Base-by-base conservation (phyloP, 768 basidiomycete species). In the Kwoniella sp. region DNA sequence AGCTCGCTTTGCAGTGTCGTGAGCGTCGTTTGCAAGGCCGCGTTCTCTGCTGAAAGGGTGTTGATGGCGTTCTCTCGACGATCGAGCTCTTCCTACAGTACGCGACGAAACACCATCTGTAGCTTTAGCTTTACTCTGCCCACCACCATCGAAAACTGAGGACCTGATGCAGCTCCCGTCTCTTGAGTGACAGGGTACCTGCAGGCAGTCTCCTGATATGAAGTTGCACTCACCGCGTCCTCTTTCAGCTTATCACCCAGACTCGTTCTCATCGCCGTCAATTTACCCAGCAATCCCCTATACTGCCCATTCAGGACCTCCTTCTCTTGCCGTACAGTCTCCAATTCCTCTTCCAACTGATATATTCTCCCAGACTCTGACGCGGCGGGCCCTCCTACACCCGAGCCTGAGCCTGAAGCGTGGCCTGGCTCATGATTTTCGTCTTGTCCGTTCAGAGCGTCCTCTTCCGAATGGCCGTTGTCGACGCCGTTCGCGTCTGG, bases 31-130 rank as follows among this genome's bases (percentile, higher is more conserved):
- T 82, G 78, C 17, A 93, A 84, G 73, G 91, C 88, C 5, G 91
- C 89, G 75, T 89, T 91, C 75, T 92, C 88, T 1, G 85, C 86
- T 1, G 86, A 88, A 28, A 99, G 82, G 65, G 88, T 86, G 63
- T 90, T 90, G 34, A 96, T 86, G 37, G 89, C 85, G 71, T 90
- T 88, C 77, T 93, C 93, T 67, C 92, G 85, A 68, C 93, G 86
- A 84, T 98, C 96, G 48, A 99, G 89, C 85, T 98, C 96, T 87
- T 98, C 96, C 95, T 99, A 83, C n/a, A 7, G 13, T 23, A 50
- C 29, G 12, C 22, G n/a, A 48, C 11, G 45, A 41, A 25, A 30
- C 45, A n/a, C n/a, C n/a, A n/a, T n/a, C n/a, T n/a, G n/a, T n/a
- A n/a, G n/a, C n/a, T n/a, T n/a, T n/a, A 12, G 23, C 51, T 53